Conservation (phyloP, 2,329 filamentous ascomycete species). For the Zymoseptoria brevis region DNA sequence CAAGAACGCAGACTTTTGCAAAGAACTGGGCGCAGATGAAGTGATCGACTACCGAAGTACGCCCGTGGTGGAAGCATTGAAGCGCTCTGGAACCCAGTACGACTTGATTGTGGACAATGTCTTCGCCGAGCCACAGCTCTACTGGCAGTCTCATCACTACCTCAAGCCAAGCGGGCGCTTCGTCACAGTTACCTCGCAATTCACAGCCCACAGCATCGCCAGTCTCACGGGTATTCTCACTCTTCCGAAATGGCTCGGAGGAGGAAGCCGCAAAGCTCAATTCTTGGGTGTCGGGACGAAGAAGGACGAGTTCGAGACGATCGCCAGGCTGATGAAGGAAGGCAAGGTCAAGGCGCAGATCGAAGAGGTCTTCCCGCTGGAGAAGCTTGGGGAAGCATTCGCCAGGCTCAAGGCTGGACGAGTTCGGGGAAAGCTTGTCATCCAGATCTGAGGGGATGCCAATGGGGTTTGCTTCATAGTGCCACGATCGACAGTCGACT, state of each 20-base stretch:
- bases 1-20: conserved; percentile 50
- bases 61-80: conserved; percentile 43
- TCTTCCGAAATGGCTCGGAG: conserved; percentile 43
- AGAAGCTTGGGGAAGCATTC: conserved; percentile 50
- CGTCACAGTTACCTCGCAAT: conserved; percentile 22
- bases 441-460: conserved; percentile 18
- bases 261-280: conserved; percentile 39
- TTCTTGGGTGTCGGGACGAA: conserved; percentile 44
- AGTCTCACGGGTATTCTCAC: conserved; percentile 27
- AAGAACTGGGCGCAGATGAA: conserved; percentile 53
- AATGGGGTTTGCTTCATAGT: not conserved
- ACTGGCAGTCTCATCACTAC: conserved; percentile 46
- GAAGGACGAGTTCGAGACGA: conserved; percentile 31
- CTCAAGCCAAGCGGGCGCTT: conserved; percentile 44
- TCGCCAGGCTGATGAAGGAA: conserved; percentile 46
- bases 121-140: conserved; percentile 44
- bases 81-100: conserved; percentile 39
- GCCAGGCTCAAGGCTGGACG: conserved; percentile 50
- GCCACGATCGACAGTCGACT: too few species aligned
- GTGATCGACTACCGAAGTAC: conserved; percentile 52
- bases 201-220: conserved; percentile 6
- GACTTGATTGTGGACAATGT: conserved; percentile 53
- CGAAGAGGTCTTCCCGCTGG: conserved; percentile 49
- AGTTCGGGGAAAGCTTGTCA: conserved; percentile 53
- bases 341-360: conserved; percentile 51